A percentile compares a stretch with the other conserved stretches of the same genome.
phyloP scores from a whole-genome alignment of 805 yeast genomes.

The Kazachstania kunashirensis region DNA sequence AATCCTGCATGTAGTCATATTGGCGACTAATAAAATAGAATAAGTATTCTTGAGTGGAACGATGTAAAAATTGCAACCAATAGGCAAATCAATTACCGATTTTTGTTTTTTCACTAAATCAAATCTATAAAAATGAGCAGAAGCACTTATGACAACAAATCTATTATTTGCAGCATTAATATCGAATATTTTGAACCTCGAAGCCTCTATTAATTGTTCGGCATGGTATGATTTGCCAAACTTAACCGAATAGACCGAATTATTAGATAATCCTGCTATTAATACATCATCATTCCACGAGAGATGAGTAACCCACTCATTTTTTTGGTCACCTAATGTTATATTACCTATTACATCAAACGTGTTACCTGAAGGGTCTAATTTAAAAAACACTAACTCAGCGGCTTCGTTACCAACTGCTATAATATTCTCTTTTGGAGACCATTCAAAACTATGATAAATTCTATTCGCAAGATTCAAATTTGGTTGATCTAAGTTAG shows the following conservation, averaged over 20 bases:
- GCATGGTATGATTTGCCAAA: slow-evolving; percentile 1
- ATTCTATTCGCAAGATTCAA: slow-evolving; percentile 9
- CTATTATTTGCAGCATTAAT: slow-evolving; percentile 7
- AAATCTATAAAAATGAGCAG: slow-evolving; percentile 11
- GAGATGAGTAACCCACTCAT: slow-evolving; percentile 19
- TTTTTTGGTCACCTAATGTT: neutral
- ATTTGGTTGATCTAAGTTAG: slow-evolving; percentile 17
- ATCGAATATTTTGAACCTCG: slow-evolving; percentile 18
- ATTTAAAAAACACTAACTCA: slow-evolving; percentile 13
- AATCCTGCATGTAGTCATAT: slow-evolving; percentile 12
- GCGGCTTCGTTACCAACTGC: slow-evolving; percentile 23
- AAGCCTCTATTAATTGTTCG: slow-evolving; percentile 3
- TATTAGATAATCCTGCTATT: slow-evolving; percentile 16
- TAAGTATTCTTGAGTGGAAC: slow-evolving; percentile 11
- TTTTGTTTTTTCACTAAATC: slow-evolving; percentile 4
- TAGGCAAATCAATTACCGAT: slow-evolving; percentile 2
- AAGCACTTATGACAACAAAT: slow-evolving; percentile 10
- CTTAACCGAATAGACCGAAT: slow-evolving; percentile 14
- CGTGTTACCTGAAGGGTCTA: neutral
- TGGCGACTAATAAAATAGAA: slow-evolving; percentile 14
- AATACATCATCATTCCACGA: slow-evolving; percentile 9
- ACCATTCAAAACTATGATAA: slow-evolving; percentile 24
- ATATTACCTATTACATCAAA: neutral
- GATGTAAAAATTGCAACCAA: slow-evolving; percentile 14
- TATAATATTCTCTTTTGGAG: slow-evolving; percentile 14